Evolutionary conservation across 2,329 filamentous ascomycete species (phyloP).

Genomic region (Xylaria sp.): DNA sequence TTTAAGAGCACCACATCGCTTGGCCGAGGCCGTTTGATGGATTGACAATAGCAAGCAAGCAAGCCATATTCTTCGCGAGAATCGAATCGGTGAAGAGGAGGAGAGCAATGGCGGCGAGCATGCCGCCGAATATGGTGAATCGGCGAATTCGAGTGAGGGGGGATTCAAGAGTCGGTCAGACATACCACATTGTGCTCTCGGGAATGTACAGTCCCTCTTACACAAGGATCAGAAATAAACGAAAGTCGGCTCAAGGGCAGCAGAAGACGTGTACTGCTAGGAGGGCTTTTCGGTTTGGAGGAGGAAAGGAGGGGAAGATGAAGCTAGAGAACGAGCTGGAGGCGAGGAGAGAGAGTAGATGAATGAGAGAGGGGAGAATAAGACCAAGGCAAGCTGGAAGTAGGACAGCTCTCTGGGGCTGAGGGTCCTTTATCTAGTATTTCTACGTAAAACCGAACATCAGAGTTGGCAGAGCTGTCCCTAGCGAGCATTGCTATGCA

Average conservation of each 20-base stretch:
- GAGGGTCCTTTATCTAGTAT: constrained; percentile 38
- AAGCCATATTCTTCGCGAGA: constrained; percentile 18
- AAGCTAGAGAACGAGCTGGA: constrained; percentile 33
- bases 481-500: constrained; percentile 36
- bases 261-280: constrained; percentile 4
- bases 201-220: constrained; percentile 26
- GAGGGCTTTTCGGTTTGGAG: constrained; percentile 13
- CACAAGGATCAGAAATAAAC: constrained; percentile 37
- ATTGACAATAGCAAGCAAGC: background rate
- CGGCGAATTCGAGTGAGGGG: constrained; percentile 10
- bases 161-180: constrained; percentile 38
- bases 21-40: background rate
- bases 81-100: constrained; percentile 34
- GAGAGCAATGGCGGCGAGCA: constrained; percentile 7
- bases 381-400: constrained; percentile 37
- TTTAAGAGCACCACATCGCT: constrained; percentile 8
- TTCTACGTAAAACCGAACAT: constrained; percentile 25
- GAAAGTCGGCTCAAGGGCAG: constrained; percentile 26
- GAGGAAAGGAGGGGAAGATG: constrained; percentile 1
- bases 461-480: constrained; percentile 29
- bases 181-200: constrained; percentile 51
- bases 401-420: constrained; percentile 39
- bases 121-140: constrained; percentile 13
- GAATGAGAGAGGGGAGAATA: constrained; percentile 38
- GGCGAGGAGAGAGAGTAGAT: constrained; percentile 26